Evolutionary conservation across 2,329 filamentous ascomycete genomes (phyloP), one percentile per base, ranked within the genome.

Genomic region (Curvularia eragrostidis): DNA sequence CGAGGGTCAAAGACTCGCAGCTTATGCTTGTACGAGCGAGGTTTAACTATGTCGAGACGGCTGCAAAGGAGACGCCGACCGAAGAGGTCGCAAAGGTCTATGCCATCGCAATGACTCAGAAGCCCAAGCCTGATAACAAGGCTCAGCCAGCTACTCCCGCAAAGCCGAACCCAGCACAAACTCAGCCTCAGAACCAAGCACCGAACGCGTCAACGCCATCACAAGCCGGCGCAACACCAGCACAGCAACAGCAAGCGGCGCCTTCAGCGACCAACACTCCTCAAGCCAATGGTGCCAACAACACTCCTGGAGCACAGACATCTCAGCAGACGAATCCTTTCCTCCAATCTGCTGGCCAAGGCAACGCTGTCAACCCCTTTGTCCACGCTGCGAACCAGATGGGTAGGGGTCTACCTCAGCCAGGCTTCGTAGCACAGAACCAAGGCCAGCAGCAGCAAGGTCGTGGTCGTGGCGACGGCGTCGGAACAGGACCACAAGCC

Each of bases 51-150:
- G 90, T 98, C 3, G 85, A 93, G 70, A 90, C 87, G 46, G 93
- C 94, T 12, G 92, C 90, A 0, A 84, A 83, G n/a, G 90, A 96
- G 47, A 97, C 93, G 0, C 94, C 94, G 0, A 84, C 94, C 68
- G 88, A 87, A 72, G 87, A 93, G 0, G 92, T 98, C 3, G 85
- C 81, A 9, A 93, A 97, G 76, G 93, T 97, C 0, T 97, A 91
- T 52, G 93, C 90, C 0, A 93, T 94, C 77, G 93, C 90, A 0
- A 93, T 94, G 77, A 81, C 87, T 18, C 50, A 56, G 10, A 89
- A 86, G 72, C 74, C 81, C 43, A 89, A 86, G 72, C 74, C 81
- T 42, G 55, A 50, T 36, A 49, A 52, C 2, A 51, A 60, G 19
- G 52, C 71, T 39, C 62, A 58, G 18, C 60, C 65, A 34, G 60